Base-by-base conservation (phyloP, 73 alveolate genomes). In the Paramecium octaurelia region DNA sequence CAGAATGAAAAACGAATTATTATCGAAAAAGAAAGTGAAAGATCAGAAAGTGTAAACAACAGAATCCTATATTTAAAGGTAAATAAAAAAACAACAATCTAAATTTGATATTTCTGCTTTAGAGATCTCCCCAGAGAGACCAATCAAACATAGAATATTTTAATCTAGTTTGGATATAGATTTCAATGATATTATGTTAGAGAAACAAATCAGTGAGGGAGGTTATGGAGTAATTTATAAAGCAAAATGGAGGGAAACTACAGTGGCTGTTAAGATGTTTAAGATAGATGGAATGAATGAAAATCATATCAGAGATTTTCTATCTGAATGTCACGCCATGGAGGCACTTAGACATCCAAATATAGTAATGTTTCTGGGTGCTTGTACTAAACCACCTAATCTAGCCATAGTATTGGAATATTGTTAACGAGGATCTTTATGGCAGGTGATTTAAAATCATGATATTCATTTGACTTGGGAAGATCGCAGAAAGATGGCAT, bases 321-420 rank as follows among this genome's bases (percentile, higher is more conserved):
- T 95, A 27, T 97, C 97, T 50, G 99, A 98, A 97, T 97, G 99
- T 86, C 97, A 97, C 60, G 99, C 99, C 18, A 96, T 98, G 99
- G 98, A 97, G 86, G 97, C 97, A 46, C 92, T 98, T 40, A 96
- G 99, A 85, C 99, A 98, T 94, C 99, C 99, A 21, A 98, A 97
- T 84, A 97, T 97, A 24, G 98, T 98, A 36, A 94, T 97, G 95
- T 98, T 93, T 94, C 86, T 98, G 85, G 99, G 99, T 14, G 99
- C 99, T 7, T 96, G 98, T 58, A 97, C 99, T 16, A 96, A 93
- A 58, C 98, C 99, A 7, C 99, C 99, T 6, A 96, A 97, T 92
- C 95, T 97, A 36, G 97, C 98, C 75, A 95, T 98, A 36, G 96
- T 98, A 0, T 88, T 98, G 2, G 99, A 98, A 92, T 98, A 94